Base-by-base conservation (phyloP, 2,329 filamentous ascomycete species). In the Dryadomyces sulphureus region DNA sequence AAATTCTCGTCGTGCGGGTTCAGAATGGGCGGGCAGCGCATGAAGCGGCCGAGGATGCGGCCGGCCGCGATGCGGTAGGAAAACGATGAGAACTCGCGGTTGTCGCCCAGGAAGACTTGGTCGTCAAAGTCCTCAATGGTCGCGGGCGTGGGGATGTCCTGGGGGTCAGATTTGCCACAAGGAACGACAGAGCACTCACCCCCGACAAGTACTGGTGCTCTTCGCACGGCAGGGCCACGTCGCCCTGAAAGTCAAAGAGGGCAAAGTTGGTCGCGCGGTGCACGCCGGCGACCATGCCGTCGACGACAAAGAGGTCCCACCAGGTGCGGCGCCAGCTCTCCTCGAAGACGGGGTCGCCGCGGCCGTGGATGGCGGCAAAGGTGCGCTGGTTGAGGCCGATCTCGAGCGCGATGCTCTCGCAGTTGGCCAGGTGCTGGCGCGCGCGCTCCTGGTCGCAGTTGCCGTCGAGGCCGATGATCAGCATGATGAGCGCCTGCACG, bases 261-360 rank as follows among this genome's bases (percentile, higher is more conserved):
- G 72, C 62, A 59, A 85, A 84, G 46, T 76, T 81, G 38, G 82
- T 81, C 50, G 77, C 74, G 12, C 79, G 74, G 53, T 84, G 84
- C 53, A 94, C 79, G 4, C 84, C 85, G 5, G 86, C 84, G 53
- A 93, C 73, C 73, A 94, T 82, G 46, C 82, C 85, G 58, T 94
- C 87, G 14, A 86, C 74, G n/a, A 85, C 73, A 57, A 81, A 90
- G 4, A 78, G 58, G 50, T 78, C 87, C 89, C 89, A 95, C 88
- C 88, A 95, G 1, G 88, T 95, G 48, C 89, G 73, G 17, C 87
- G 75, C 75, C 86, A 82, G 59, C 81, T 85, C 61, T 95, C 89
- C 58, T 90, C 84, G 3, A 89, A 59, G 2, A 87, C 68, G 0
- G 76, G 69, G 49, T 82, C 75, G 5, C 77, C 76, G 24, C 71